A percentile compares a stretch with the other conserved stretches of the same genome.
Conservation (phyloP, 805 yeast genomes). For the Yarrowia hollandica region DNA sequence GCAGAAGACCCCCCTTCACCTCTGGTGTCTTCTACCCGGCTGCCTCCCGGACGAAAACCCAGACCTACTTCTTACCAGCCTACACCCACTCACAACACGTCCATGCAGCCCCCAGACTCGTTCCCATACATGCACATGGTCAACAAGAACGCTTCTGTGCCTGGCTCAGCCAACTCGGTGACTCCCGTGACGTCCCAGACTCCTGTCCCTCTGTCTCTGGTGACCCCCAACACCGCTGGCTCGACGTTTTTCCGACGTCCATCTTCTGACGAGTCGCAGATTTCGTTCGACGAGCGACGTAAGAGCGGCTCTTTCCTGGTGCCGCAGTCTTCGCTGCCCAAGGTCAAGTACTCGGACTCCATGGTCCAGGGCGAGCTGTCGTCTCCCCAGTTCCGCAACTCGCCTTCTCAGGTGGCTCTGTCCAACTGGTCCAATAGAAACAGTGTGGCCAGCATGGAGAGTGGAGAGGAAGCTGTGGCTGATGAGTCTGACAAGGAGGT, state of each 20-base stretch:
- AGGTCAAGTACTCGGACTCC: slow-evolving; percentile 26
- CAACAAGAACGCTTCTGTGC: slow-evolving; percentile 5
- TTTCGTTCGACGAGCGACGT: slow-evolving; percentile 25
- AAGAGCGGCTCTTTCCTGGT: slow-evolving; percentile 23
- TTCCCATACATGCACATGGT: slow-evolving; percentile 24
- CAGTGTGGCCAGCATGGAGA: not conserved
- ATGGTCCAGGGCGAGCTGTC: slow-evolving; percentile 27
- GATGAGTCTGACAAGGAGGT: too few species aligned
- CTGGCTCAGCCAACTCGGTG: slow-evolving; percentile 21
- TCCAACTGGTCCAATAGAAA: slow-evolving; percentile 23
- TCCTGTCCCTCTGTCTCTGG: not conserved
- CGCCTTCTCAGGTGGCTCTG: slow-evolving; percentile 13
- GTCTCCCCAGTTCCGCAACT: slow-evolving; percentile 20
- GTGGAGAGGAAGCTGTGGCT: not conserved
- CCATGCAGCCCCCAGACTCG: slow-evolving; percentile 25
- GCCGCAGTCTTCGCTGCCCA: slow-evolving; percentile 28
- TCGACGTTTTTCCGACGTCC: not conserved
- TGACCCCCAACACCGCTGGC: not conserved
- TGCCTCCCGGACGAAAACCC: slow-evolving; percentile 38
- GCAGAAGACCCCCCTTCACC: not conserved
- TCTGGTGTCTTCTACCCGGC: slow-evolving; percentile 10
- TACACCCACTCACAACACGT: not conserved
- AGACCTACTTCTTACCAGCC: slow-evolving; percentile 46
- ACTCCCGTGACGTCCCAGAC: not conserved
- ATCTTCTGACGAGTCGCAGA: slow-evolving; percentile 23